Evolutionary conservation across 2,329 filamentous ascomycete genomes (phyloP).

Genomic region (Rasamsonia emersonii): DNA sequence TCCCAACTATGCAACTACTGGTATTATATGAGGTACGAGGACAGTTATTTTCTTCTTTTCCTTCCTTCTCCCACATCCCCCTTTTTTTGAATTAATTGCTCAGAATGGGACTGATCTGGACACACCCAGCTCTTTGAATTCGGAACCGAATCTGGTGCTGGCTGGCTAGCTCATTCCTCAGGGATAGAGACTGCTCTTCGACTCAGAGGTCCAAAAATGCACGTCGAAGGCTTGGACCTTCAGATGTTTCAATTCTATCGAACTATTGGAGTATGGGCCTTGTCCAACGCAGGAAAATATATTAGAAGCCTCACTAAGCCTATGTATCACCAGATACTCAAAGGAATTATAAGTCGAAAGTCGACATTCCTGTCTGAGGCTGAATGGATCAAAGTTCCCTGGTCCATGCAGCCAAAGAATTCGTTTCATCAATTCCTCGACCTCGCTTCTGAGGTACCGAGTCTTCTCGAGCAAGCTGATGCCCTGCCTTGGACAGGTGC

Average conservation of each 20-base stretch:
- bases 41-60: too few species aligned
- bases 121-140: constrained; percentile 4
- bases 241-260: constrained; percentile 6
- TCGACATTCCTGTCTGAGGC: constrained; percentile 5
- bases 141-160: constrained; percentile 4
- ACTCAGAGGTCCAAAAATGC: background rate
- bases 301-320: background rate
- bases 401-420: constrained; percentile 1
- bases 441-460: constrained; percentile 2
- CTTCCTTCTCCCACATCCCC: background rate
- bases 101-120: too few species aligned
- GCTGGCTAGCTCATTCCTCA: constrained; percentile 4
- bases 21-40: constrained; percentile 5
- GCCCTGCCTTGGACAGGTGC: background rate
- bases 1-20: constrained; percentile 5
- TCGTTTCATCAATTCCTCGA: constrained; percentile 5
- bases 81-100: background rate
- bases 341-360: constrained; percentile 3
- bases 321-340: constrained; percentile 1
- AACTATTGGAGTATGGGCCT: constrained; percentile 4
- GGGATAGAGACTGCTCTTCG: constrained; percentile 5
- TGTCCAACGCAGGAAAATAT: too few species aligned
- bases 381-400: constrained; percentile 3
- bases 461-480: constrained; percentile 4
- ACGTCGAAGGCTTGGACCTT: background rate